These are phyloP conservation scores for Termitomyces sp. DNA, from an alignment of 1,284 basidiomycete genomes.

Conservation along the genomic window DNA sequence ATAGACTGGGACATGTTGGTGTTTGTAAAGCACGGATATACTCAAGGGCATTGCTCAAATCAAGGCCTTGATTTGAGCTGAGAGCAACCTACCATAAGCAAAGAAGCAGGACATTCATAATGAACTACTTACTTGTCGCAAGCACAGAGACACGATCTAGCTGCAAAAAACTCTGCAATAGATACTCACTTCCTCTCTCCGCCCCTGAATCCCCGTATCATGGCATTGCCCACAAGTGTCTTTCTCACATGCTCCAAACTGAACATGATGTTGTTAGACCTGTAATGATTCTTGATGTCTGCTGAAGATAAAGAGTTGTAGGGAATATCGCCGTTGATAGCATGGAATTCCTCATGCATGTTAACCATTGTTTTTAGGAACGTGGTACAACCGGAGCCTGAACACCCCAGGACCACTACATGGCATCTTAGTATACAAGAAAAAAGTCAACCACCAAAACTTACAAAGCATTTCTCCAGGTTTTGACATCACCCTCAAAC, in stretches of 20 bases:
- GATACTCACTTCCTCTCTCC: slow-evolving; percentile 81
- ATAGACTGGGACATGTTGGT: slow-evolving; percentile 51
- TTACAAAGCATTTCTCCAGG: slow-evolving; percentile 52
- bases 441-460: slow-evolving; percentile 14
- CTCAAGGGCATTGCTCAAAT: slow-evolving; percentile 66
- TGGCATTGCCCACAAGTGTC: slow-evolving; percentile 66
- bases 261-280: slow-evolving; percentile 64
- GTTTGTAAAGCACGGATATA: slow-evolving; percentile 58
- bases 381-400: slow-evolving; percentile 55
- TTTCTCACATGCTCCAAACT: slow-evolving; percentile 57
- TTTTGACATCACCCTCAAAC: slow-evolving; percentile 41
- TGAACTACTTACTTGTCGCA: slow-evolving; percentile 65
- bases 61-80: slow-evolving; percentile 67
- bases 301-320: slow-evolving; percentile 59
- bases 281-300: slow-evolving; percentile 45
- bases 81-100: background rate
- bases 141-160: slow-evolving; percentile 51
- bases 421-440: background rate
- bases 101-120: background rate
- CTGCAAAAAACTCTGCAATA: slow-evolving; percentile 65
- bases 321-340: slow-evolving; percentile 50
- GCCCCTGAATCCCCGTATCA: slow-evolving; percentile 71
- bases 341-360: slow-evolving; percentile 47
- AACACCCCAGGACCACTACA: slow-evolving; percentile 53
- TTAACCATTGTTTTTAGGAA: slow-evolving; percentile 59